Evolutionary conservation across 768 basidiomycete genomes (phyloP).

Genomic region (Suillus subalutaceus): DNA sequence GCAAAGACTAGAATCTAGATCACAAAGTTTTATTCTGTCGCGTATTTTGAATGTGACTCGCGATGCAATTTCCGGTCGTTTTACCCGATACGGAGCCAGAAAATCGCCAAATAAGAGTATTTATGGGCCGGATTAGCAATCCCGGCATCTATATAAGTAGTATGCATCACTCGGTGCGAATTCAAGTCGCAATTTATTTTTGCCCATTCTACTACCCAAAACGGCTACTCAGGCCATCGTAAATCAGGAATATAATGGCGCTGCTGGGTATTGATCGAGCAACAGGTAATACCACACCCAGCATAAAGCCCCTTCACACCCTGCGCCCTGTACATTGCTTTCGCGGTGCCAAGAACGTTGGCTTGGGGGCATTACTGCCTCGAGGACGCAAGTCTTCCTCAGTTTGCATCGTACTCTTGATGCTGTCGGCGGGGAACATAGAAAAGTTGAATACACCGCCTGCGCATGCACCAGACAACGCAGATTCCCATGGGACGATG

Average conservation of each 20-base stretch:
- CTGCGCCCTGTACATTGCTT: conserved; percentile 70
- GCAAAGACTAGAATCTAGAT: neutral
- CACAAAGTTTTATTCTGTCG: neutral
- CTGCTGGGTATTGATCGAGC: conserved; percentile 85
- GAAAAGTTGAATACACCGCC: conserved; percentile 85
- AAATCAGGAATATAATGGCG: conserved; percentile 92
- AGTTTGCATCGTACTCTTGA: conserved; percentile 95
- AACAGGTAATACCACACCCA: conserved; percentile 90
- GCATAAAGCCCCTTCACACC: conserved; percentile 88
- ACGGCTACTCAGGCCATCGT: conserved; percentile 68
- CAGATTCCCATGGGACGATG: conserved; percentile 79
- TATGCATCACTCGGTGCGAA: too few relatives aligned
- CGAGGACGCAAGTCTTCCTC: conserved; percentile 80
- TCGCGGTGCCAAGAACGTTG: conserved; percentile 61
- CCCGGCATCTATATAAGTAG: too few relatives aligned
- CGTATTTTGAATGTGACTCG: neutral
- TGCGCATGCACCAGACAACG: conserved; percentile 83
- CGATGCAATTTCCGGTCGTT: neutral
- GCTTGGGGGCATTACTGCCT: conserved; percentile 32
- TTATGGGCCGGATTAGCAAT: too few relatives aligned
- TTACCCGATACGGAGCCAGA: too few relatives aligned
- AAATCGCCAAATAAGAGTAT: too few relatives aligned
- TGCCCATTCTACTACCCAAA: conserved; percentile 42
- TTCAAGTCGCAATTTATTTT: too few relatives aligned
- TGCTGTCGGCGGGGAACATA: conserved; percentile 94